phyloP scores from a whole-genome alignment of 2,329 filamentous ascomycete genomes.

The Sclerotinia trifoliorum region DNA sequence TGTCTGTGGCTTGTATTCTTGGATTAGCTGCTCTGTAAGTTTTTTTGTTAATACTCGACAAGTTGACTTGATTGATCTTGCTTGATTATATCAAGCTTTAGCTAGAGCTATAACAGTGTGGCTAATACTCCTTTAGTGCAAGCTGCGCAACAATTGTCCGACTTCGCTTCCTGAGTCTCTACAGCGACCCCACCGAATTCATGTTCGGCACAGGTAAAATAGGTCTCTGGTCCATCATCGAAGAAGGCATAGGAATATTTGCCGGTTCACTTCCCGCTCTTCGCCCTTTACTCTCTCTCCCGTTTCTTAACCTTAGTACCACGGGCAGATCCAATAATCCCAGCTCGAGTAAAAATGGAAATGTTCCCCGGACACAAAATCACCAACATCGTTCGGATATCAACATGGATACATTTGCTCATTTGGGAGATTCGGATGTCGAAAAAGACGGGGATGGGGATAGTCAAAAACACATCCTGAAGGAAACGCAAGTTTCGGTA shows the following conservation, averaged over 20 bases:
- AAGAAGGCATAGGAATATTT: conserved; percentile 50
- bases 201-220: conserved; percentile 45
- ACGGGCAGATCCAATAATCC: neutral
- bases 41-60: neutral
- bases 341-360: neutral
- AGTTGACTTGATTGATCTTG: neutral
- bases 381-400: conserved; percentile 23
- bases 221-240: conserved; percentile 49
- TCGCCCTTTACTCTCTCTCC: conserved; percentile 45
- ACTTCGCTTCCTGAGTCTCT: conserved; percentile 46
- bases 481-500: conserved; percentile 40
- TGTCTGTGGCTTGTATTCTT: conserved; percentile 39
- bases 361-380: conserved; percentile 22
- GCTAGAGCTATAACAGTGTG: conserved; percentile 8
- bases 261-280: conserved; percentile 49
- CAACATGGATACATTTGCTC: conserved; percentile 30
- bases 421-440: conserved; percentile 25
- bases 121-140: conserved; percentile 34
- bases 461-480: conserved; percentile 44
- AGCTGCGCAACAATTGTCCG: conserved; percentile 44
- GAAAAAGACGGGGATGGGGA: conserved; percentile 35
- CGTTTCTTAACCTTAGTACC: conserved; percentile 30
- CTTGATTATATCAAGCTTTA: neutral
- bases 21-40: conserved; percentile 43
- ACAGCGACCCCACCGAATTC: conserved; percentile 44